These are phyloP conservation scores for Ulota crispa DNA, from an alignment of 225 moss, liverwort and hornwort species.

Conservation along the genomic window DNA sequence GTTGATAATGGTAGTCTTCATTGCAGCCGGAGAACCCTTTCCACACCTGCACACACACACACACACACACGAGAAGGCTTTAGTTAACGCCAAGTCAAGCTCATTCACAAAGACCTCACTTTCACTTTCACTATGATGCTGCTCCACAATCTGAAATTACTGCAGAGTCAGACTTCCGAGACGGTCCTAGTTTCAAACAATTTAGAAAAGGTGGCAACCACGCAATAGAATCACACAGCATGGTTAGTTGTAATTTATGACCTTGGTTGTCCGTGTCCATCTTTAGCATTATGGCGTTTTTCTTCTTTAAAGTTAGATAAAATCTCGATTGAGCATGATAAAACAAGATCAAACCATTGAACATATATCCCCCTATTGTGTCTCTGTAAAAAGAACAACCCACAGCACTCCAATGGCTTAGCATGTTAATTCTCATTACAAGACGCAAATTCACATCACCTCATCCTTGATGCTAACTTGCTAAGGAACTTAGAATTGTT, in stretches of 20 bases:
- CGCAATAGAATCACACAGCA: too few species aligned
- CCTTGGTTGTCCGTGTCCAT: too few species aligned
- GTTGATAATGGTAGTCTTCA: constrained; percentile 23
- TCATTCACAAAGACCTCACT: background rate
- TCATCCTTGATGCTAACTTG: background rate
- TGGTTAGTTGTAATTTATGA: too few species aligned
- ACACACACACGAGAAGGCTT: background rate
- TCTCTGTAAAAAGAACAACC: background rate
- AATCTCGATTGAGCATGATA: background rate
- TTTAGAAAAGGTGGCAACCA: background rate
- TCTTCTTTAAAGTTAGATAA: too few species aligned
- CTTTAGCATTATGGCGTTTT: too few species aligned
- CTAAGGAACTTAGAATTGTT: background rate
- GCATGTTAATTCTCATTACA: background rate
- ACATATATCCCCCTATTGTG: background rate
- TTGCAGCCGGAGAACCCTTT: background rate
- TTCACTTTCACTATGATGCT: background rate
- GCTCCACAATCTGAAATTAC: background rate
- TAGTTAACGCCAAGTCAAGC: background rate
- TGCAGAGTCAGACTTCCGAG: background rate
- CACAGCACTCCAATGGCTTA: background rate
- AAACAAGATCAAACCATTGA: background rate
- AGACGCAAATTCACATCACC: background rate
- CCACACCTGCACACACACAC: background rate
- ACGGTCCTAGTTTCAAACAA: background rate